Evolutionary conservation across 2,329 filamentous ascomycete genomes (phyloP).

Genomic region (Penicillium capsulatum): DNA sequence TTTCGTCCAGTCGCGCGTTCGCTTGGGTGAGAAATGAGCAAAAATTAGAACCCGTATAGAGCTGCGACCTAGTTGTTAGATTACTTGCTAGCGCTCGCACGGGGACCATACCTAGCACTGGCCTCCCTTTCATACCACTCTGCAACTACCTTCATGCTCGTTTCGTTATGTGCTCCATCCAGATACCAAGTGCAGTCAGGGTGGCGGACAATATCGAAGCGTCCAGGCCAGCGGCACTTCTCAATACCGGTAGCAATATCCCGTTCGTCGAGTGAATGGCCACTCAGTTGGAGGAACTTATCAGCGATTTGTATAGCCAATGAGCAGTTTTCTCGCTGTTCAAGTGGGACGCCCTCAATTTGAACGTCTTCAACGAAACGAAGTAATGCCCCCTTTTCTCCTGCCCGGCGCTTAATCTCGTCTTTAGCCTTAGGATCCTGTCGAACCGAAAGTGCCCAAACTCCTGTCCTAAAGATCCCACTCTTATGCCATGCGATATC

Average conservation of each 20-base stretch:
- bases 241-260: conserved; percentile 18
- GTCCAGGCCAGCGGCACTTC: neutral
- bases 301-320: conserved; percentile 26
- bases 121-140: conserved; percentile 36
- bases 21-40: too few relatives aligned
- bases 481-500: conserved; percentile 1
- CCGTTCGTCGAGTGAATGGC: conserved; percentile 9
- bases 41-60: too few relatives aligned
- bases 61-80: too few relatives aligned
- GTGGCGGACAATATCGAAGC: conserved; percentile 5
- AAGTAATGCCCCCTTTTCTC: neutral
- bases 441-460: neutral
- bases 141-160: conserved; percentile 38
- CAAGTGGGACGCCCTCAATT: conserved; percentile 19
- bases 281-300: conserved; percentile 21
- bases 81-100: too few relatives aligned
- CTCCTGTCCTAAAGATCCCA: neutral
- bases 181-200: conserved; percentile 35
- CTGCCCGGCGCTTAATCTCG: neutral
- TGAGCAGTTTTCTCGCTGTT: conserved; percentile 33
- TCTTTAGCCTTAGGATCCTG: neutral
- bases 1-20: too few relatives aligned
- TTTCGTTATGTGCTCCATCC: conserved; percentile 43
- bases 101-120: neutral
- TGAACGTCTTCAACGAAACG: conserved; percentile 9